Evolutionary conservation across 371 early-diverging fungal genomes (phyloP).

Genomic region (Mucor racemosus): DNA sequence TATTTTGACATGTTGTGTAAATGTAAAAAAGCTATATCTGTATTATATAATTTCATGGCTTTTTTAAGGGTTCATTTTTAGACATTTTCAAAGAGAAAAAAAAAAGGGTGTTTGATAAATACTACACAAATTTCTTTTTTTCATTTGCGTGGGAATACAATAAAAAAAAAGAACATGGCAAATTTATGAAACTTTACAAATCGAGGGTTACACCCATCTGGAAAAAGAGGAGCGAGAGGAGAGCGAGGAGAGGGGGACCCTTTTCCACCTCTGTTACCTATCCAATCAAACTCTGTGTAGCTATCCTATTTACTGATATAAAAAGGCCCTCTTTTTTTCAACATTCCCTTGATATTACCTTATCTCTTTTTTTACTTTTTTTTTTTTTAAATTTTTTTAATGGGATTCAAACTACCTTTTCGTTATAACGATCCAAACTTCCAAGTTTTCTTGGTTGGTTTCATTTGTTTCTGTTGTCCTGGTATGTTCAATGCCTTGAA

Average conservation of each 20-base stretch:
- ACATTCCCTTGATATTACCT: conserved; percentile 2
- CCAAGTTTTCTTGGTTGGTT: conserved; percentile 73
- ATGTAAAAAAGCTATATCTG: neutral
- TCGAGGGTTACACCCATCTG: neutral
- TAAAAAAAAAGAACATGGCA: neutral
- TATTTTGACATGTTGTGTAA: conserved; percentile 3
- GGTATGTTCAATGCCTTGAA: conserved; percentile 88
- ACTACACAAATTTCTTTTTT: neutral
- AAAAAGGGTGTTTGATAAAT: conserved; percentile 4
- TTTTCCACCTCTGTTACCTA: neutral
- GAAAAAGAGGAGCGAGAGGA: neutral
- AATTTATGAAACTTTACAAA: conserved; percentile 16
- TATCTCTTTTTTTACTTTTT: conserved; percentile 10
- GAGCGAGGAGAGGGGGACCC: conserved; percentile 3
- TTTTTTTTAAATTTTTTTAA: neutral
- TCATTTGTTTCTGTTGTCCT: conserved; percentile 81
- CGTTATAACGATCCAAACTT: conserved; percentile 54
- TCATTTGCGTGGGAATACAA: conserved; percentile 17
- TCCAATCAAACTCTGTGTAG: neutral
- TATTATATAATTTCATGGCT: neutral
- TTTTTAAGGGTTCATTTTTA: conserved; percentile 6
- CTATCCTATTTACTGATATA: neutral
- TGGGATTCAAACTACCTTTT: conserved; percentile 54
- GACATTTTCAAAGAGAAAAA: neutral
- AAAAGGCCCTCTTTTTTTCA: conserved; percentile 8